Percentiles rank a stretch among this genome's conserved stretches.
Conservation (phyloP, 78 protist genomes). For the Dictyostelium capitatum region DNA sequence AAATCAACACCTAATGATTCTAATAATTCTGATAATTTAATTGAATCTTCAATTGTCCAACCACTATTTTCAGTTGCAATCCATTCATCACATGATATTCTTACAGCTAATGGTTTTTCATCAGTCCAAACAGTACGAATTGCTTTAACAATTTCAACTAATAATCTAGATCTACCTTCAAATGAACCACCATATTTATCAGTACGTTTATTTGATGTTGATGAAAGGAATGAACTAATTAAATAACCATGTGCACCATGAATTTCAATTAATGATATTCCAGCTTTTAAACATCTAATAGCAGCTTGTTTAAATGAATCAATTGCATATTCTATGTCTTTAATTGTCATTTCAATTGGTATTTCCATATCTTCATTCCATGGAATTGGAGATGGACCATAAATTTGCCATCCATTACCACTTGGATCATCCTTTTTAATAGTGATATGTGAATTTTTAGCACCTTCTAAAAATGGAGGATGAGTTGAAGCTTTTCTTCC, state of each 20-base stretch:
- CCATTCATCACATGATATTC: slow-evolving; percentile 43
- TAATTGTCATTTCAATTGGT: slow-evolving; percentile 62
- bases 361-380: neutral
- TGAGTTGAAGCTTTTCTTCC: slow-evolving; percentile 43
- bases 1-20: slow-evolving; percentile 29
- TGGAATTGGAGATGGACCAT: slow-evolving; percentile 32
- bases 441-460: slow-evolving; percentile 26
- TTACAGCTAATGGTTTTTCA: slow-evolving; percentile 16
- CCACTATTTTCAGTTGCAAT: slow-evolving; percentile 28
- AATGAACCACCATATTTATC: slow-evolving; percentile 94
- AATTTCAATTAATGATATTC: slow-evolving; percentile 85
- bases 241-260: slow-evolving; percentile 94
- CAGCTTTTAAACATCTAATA: slow-evolving; percentile 60
- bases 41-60: slow-evolving; percentile 41
- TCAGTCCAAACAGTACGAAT: slow-evolving; percentile 50
- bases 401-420: slow-evolving; percentile 38
- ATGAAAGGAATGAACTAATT: slow-evolving; percentile 71
- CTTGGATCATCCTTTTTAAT: neutral
- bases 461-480: slow-evolving; percentile 37
- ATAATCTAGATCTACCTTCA: slow-evolving; percentile 86
- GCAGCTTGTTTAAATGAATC: slow-evolving; percentile 73
- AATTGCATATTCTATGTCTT: slow-evolving; percentile 53
- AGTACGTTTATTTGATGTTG: slow-evolving; percentile 87
- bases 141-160: slow-evolving; percentile 52
- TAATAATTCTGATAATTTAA: neutral